phyloP scores from a whole-genome alignment of 768 basidiomycete species.

The Lactarius indigo region DNA sequence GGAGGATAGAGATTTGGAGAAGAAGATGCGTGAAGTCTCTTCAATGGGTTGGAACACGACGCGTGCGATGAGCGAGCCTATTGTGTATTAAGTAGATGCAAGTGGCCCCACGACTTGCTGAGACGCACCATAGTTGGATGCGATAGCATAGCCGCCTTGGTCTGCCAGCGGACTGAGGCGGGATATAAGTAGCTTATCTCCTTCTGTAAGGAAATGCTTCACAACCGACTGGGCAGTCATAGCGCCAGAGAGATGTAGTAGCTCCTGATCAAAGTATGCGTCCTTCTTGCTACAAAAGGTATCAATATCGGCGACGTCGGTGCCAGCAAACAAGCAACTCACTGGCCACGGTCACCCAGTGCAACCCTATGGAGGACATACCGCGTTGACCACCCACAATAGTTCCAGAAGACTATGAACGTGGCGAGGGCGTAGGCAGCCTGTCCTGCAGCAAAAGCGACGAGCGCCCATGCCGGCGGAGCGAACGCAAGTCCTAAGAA shows the following conservation, averaged over 20 bases:
- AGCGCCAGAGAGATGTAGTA: slow-evolving; percentile 64
- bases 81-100: background rate
- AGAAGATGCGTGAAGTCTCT: slow-evolving; percentile 86
- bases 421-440: slow-evolving; percentile 62
- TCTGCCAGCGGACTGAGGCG: slow-evolving; percentile 78
- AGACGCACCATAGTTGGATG: slow-evolving; percentile 85
- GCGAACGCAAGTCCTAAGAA: slow-evolving; percentile 54
- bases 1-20: slow-evolving; percentile 55
- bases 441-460: slow-evolving; percentile 88
- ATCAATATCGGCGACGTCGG: background rate
- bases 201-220: slow-evolving; percentile 95
- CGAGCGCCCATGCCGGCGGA: slow-evolving; percentile 51
- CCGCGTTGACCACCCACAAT: slow-evolving; percentile 23
- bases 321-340: slow-evolving; percentile 14
- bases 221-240: slow-evolving; percentile 88
- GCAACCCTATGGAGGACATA: slow-evolving; percentile 28
- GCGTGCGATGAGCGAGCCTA: slow-evolving; percentile 89
- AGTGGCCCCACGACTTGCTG: background rate
- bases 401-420: slow-evolving; percentile 49
- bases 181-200: slow-evolving; percentile 87
- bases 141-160: slow-evolving; percentile 94
- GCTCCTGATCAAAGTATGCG: slow-evolving; percentile 42
- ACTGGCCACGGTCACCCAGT: slow-evolving; percentile 31
- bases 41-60: slow-evolving; percentile 95
- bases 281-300: slow-evolving; percentile 24